Percentiles rank a stretch among this genome's conserved stretches.
Evolutionary conservation across 2,329 filamentous ascomycete species (phyloP).

Genomic region (Talaromyces sp.): DNA sequence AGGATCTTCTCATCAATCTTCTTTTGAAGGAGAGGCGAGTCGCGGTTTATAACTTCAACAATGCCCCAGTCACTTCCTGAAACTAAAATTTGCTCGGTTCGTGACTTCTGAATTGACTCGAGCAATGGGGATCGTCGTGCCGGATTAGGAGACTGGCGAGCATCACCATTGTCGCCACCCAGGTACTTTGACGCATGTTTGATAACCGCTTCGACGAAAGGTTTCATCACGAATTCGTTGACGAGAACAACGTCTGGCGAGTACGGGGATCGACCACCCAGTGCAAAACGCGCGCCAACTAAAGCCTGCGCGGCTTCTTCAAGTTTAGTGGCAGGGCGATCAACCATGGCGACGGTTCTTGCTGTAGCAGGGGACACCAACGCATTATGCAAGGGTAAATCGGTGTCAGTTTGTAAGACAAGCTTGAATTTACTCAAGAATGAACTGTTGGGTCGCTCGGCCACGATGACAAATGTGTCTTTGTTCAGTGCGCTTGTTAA

Average conservation of each 20-base stretch:
- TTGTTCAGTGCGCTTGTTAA: slow-evolving; percentile 44
- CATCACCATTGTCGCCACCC: slow-evolving; percentile 26
- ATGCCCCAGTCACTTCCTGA: slow-evolving; percentile 34
- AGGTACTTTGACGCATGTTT: slow-evolving; percentile 37
- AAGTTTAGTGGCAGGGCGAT: slow-evolving; percentile 62
- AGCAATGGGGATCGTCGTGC: slow-evolving; percentile 20
- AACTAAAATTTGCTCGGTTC: slow-evolving; percentile 32
- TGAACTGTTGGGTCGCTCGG: slow-evolving; percentile 30
- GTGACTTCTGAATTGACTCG: slow-evolving; percentile 25
- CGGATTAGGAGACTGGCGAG: slow-evolving; percentile 14
- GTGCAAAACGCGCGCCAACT: slow-evolving; percentile 57
- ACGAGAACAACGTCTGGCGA: slow-evolving; percentile 65
- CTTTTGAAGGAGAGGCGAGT: slow-evolving; percentile 32
- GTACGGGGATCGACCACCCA: slow-evolving; percentile 61
- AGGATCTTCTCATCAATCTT: slow-evolving; percentile 51
- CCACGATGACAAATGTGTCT: slow-evolving; percentile 53
- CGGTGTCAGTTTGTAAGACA: slow-evolving; percentile 17
- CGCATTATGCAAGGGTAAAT: slow-evolving; percentile 22
- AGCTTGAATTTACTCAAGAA: slow-evolving; percentile 31
- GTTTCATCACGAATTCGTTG: slow-evolving; percentile 63
- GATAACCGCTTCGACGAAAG: slow-evolving; percentile 56
- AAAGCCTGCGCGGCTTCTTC: slow-evolving; percentile 56
- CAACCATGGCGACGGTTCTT: slow-evolving; percentile 59
- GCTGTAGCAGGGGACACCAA: slow-evolving; percentile 31
- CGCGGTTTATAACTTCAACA: slow-evolving; percentile 31